These are phyloP conservation scores for Zygotorulaspora mrakii DNA, from an alignment of 1,139 yeast genomes.

Conservation along the genomic window DNA sequence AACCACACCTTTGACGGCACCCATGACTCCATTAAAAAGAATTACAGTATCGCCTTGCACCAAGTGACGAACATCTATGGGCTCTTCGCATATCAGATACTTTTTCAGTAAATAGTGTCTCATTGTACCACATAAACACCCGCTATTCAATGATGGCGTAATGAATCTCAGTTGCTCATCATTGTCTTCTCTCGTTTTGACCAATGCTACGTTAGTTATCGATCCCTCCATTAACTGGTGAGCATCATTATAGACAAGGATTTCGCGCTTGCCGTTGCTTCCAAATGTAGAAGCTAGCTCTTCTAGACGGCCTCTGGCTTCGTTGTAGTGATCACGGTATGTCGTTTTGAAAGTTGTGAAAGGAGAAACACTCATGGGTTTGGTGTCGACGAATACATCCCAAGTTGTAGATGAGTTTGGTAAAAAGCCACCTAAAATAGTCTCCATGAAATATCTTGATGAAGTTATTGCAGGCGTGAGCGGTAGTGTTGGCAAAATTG, in stretches of 20 bases:
- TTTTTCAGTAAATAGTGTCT: constrained; percentile 61
- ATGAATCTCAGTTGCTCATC: constrained; percentile 52
- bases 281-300: constrained; percentile 39
- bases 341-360: constrained; percentile 91
- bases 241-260: constrained; percentile 59
- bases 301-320: constrained; percentile 51
- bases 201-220: constrained; percentile 74
- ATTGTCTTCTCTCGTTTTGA: constrained; percentile 36
- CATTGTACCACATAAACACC: constrained; percentile 84
- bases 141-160: constrained; percentile 73
- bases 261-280: constrained; percentile 52
- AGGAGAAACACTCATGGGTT: constrained; percentile 56
- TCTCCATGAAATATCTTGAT: constrained; percentile 26
- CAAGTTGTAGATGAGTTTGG: constrained; percentile 40
- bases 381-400: constrained; percentile 60
- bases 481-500: constrained; percentile 38
- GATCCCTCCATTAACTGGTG: constrained; percentile 77
- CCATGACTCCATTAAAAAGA: constrained; percentile 78
- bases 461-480: constrained; percentile 24
- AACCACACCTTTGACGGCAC: constrained; percentile 66
- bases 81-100: constrained; percentile 54
- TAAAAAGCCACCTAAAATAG: constrained; percentile 28
- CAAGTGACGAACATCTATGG: constrained; percentile 45
- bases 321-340: constrained; percentile 56
- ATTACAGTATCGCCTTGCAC: constrained; percentile 61